A percentile compares a stretch with the other conserved stretches of the same genome.
These are phyloP conservation scores for Yamadazyma endophytica DNA, from an alignment of 805 yeast genomes.

Conservation along the genomic window DNA sequence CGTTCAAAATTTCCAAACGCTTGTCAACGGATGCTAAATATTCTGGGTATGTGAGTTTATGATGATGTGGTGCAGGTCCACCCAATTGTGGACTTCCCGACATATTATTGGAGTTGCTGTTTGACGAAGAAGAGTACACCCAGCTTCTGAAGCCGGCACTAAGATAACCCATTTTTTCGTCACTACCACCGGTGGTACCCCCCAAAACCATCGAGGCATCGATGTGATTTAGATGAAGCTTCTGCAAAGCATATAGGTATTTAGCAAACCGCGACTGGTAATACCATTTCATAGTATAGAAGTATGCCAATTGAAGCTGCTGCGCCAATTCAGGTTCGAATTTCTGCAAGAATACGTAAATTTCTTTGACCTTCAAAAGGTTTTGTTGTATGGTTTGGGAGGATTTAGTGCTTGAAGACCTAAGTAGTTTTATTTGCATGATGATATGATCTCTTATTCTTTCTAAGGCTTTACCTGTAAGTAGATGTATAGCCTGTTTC, in stretches of 20 bases:
- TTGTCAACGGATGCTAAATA: constrained; percentile 51
- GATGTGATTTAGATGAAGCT: constrained; percentile 50
- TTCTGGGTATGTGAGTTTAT: constrained; percentile 37
- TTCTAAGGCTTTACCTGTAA: constrained; percentile 65
- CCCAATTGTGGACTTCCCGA: too few relatives aligned
- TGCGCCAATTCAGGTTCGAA: constrained; percentile 61
- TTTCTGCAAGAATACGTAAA: constrained; percentile 51
- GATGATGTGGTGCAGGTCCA: constrained; percentile 6
- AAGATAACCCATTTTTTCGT: constrained; percentile 16
- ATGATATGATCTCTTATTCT: constrained; percentile 70
- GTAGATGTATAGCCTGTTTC: constrained; percentile 38
- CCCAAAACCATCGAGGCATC: constrained; percentile 60
- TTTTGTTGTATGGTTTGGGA: constrained; percentile 73
- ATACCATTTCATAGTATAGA: constrained; percentile 91
- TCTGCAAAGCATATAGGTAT: constrained; percentile 68
- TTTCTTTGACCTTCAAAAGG: constrained; percentile 58
- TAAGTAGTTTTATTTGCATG: constrained; percentile 57
- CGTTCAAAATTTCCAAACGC: constrained; percentile 51
- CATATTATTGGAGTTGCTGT: constrained; percentile 1
- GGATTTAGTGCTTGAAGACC: constrained; percentile 49
- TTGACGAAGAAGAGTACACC: constrained; percentile 10
- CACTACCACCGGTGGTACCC: constrained; percentile 18
- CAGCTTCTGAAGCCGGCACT: constrained; percentile 23
- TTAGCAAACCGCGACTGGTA: constrained; percentile 74
- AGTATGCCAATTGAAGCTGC: constrained; percentile 75